Evolutionary conservation across 306 rosid species (phyloP).

Genomic region (Vicia villosa): DNA sequence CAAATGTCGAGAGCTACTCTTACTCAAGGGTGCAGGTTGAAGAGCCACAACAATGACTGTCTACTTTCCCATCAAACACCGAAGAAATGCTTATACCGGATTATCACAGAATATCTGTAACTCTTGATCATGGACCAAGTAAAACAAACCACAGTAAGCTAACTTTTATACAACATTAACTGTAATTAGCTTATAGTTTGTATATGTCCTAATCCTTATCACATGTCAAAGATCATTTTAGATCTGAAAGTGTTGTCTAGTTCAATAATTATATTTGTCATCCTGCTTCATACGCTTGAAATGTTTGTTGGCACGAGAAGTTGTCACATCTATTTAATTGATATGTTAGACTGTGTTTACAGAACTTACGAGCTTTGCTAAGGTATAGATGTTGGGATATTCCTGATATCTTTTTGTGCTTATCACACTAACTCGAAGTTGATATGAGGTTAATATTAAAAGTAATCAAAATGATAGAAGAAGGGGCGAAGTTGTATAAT

Average conservation of each 20-base stretch:
- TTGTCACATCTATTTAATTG: conserved; percentile 8
- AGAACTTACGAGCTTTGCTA: neutral
- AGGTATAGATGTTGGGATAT: conserved; percentile 10
- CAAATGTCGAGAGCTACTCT: conserved; percentile 43
- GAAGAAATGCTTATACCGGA: conserved; percentile 14
- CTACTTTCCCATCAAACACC: conserved; percentile 9
- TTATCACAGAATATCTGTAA: conserved; percentile 6
- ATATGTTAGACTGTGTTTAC: neutral
- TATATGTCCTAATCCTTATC: conserved; percentile 23
- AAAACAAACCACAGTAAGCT: conserved; percentile 31
- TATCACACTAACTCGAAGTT: neutral
- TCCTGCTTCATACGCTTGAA: conserved; percentile 5
- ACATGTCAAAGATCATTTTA: conserved; percentile 9
- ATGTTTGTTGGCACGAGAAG: conserved; percentile 16
- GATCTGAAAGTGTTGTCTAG: conserved; percentile 17
- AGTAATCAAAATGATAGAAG: neutral
- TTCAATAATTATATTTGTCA: conserved; percentile 7
- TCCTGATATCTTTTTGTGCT: conserved; percentile 5
- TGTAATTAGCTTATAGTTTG: conserved; percentile 33
- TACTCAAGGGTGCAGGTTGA: conserved; percentile 49
- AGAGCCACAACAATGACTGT: conserved; percentile 42
- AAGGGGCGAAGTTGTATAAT: neutral
- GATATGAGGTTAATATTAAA: conserved; percentile 1
- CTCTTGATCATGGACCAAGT: conserved; percentile 13
- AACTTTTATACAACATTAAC: conserved; percentile 17